Evolutionary conservation across 306 rosid species (phyloP), one percentile per base, ranked within the genome.

Genomic region (Trichosanthes truncata): DNA sequence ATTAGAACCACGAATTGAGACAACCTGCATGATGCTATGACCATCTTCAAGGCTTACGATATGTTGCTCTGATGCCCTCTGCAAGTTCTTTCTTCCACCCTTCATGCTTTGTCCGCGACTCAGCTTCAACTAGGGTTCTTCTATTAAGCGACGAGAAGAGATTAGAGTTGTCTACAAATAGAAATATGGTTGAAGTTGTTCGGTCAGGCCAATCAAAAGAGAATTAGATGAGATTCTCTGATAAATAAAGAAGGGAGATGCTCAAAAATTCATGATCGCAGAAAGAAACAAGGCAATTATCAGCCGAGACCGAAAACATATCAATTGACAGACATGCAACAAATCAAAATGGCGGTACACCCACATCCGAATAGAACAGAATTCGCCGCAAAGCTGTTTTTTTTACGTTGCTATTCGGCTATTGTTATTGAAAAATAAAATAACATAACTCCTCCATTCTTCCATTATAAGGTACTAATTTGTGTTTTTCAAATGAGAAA

Each of bases 11-110:
- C 96, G 89, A 78, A 92, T 91, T 43, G 93, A 90, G 25, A 95
- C 48, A 35, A 92, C 99, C 73, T 89, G 92, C 96, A 87, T 85
- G 71, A 95, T 82, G 43, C 79, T 46, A 71, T 95, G 90, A 4
- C 90, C 91, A 15, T 90, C 87, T 80, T 85, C 88, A 43, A 95
- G 86, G 57, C 86, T 86, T 0, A 88, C 78, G 65, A 80, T 83
- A 41, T 80, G 74, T 63, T 89, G 92, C 85, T 77, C 88, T 11
- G 85, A 81, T 36, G 91, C 97, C 82, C 97, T 86, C 86, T 86
- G 89, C 84, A 95, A 84, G 86, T 95, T 95, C 84, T 92, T 95
- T 83, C 97, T 91, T 85, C 98, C 98, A 75, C 91, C 97, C 82
- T 87, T 85, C 97, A 95, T 95, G 72, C 25, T 78, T 18, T 43